Evolutionary conservation across 1,284 basidiomycete species (phyloP).

Genomic region (Ganoderma multipileum): DNA sequence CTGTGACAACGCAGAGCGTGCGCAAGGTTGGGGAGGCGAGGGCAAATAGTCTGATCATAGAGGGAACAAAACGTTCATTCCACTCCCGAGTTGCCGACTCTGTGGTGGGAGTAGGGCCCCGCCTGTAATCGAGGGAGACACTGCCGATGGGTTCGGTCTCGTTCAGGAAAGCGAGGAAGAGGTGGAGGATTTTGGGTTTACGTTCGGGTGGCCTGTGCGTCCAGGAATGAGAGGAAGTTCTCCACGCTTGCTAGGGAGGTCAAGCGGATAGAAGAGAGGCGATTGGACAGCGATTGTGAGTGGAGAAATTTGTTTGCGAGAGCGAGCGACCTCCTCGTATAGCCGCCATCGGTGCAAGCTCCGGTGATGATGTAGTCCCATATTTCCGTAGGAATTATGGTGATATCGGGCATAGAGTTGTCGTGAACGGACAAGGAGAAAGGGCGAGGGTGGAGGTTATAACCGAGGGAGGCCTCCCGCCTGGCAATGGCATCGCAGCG

Average conservation of each 20-base stretch:
- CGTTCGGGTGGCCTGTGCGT: neutral
- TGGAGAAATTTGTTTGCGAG: conserved; percentile 20
- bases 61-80: neutral
- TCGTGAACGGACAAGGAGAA: neutral
- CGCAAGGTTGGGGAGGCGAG: neutral
- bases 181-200: neutral
- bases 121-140: neutral
- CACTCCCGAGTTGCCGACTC: neutral
- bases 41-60: neutral
- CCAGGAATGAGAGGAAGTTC: neutral
- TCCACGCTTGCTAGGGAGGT: neutral
- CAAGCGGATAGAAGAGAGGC: neutral
- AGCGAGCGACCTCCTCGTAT: conserved; percentile 18
- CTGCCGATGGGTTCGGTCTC: neutral
- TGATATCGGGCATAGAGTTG: neutral
- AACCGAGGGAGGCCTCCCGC: neutral
- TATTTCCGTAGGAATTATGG: neutral
- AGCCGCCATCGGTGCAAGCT: conserved; percentile 15
- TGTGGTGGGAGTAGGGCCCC: neutral
- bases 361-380: neutral
- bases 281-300: neutral
- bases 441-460: neutral
- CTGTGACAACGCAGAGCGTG: neutral
- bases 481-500: too few species aligned
- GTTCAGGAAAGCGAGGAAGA: neutral